Percentiles rank a stretch among this genome's conserved stretches.
phyloP scores from a whole-genome alignment of 2,329 filamentous ascomycete genomes.

The Zymoseptoria pseudotritici region DNA sequence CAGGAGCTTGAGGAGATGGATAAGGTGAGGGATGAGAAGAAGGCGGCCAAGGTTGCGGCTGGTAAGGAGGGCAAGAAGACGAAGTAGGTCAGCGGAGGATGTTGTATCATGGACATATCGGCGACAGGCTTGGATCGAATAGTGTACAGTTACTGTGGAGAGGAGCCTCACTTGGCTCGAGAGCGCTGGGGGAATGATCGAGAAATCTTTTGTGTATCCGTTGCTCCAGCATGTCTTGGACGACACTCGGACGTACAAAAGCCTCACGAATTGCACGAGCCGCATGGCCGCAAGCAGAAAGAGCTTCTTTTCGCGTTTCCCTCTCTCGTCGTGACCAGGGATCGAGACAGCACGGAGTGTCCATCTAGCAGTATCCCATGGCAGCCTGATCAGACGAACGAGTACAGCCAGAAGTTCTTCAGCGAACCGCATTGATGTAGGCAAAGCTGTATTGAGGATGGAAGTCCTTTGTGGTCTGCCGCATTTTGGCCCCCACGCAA shows the following conservation, averaged over 20 bases:
- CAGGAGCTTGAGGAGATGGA: slow-evolving; percentile 67
- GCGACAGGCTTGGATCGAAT: not conserved
- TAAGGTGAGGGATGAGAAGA: slow-evolving; percentile 45
- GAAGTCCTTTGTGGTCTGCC: too few relatives aligned
- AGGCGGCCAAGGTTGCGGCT: slow-evolving; percentile 28
- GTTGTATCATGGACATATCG: not conserved
- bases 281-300: too few relatives aligned
- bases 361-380: too few relatives aligned
- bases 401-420: too few relatives aligned
- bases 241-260: too few relatives aligned
- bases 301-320: too few relatives aligned
- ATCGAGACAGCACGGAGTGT: too few relatives aligned
- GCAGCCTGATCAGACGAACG: too few relatives aligned
- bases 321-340: too few relatives aligned
- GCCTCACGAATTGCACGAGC: too few relatives aligned
- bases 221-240: not conserved
- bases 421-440: too few relatives aligned
- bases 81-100: slow-evolving; percentile 17
- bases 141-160: not conserved
- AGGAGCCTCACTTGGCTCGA: not conserved
- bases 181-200: not conserved
- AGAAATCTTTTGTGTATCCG: not conserved
- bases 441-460: too few relatives aligned
- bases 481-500: not conserved
- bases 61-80: slow-evolving; percentile 24